Evolutionary conservation across 768 basidiomycete genomes (phyloP).

Genomic region (Cantharellus anzutake): DNA sequence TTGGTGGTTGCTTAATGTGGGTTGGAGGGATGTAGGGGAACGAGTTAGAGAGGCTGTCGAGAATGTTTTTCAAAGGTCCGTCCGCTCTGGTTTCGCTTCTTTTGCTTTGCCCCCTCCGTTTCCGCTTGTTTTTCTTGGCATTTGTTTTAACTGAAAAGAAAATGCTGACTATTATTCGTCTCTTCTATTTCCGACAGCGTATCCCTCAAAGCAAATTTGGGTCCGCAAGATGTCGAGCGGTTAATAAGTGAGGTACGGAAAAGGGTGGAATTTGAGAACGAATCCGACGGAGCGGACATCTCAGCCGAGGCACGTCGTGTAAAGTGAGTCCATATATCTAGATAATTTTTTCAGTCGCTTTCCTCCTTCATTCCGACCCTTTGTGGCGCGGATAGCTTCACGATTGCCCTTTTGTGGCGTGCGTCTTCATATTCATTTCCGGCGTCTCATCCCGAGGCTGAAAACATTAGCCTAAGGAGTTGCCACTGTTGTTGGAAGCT

Average conservation of each 20-base stretch:
- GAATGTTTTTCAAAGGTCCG: conserved; percentile 70
- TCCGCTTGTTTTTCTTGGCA: not conserved
- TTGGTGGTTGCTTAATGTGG: conserved; percentile 87
- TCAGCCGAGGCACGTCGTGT: not conserved
- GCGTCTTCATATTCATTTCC: no score
- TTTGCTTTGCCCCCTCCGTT: not conserved
- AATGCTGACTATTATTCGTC: not conserved
- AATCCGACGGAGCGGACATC: not conserved
- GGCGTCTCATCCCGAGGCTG: no score
- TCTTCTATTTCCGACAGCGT: conserved; percentile 30
- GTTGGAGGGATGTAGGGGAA: conserved; percentile 71
- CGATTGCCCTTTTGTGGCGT: no score
- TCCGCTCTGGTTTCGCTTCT: not conserved
- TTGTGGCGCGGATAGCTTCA: no score
- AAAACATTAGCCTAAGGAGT: no score
- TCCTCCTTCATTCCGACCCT: not conserved
- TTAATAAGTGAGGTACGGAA: conserved; percentile 56
- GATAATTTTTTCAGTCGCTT: not conserved
- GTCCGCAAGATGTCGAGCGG: conserved; percentile 43
- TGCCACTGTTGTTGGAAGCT: no score
- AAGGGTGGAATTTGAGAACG: conserved; percentile 46
- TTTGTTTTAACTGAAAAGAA: not conserved
- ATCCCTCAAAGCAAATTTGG: conserved; percentile 64
- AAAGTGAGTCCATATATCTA: not conserved
- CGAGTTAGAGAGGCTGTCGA: conserved; percentile 58